Evolutionary conservation across 1,139 yeast species (phyloP), one percentile per base, ranked within the genome.

Genomic region (Suhomyces coccinellae): DNA sequence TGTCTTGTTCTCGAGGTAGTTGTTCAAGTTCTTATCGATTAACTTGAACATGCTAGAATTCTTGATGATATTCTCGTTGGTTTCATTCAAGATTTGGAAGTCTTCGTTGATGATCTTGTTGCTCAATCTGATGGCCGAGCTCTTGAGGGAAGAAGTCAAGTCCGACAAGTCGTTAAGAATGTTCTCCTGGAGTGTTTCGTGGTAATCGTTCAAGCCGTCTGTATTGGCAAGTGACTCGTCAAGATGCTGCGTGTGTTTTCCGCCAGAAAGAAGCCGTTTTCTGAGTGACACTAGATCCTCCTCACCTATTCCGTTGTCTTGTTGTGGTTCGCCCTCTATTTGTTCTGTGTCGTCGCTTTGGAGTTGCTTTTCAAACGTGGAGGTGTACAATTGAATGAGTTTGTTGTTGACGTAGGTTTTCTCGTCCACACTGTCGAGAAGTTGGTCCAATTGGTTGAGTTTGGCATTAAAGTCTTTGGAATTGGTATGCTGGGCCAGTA

Each of bases 111-210:
- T 49, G 15, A 71, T 61, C 47, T 69, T 68, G 26, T 64, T 57
- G 6, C 73, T 65, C 30, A 74, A 62, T 11, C 57, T 56, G 13
- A 66, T 49, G 4, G 77, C 78, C 4, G 74, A 67, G n/a, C 58
- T 52, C 46, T 66, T 71, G 43, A 74, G 62, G 3, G 61, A 61
- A 2, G 66, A 47, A 0, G 77, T 75, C 45, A 74, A 58, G 26
- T 63, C 69, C 0, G 68, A 52, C 45, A 74, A 63, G 47, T 74
- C 79, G 34, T 55, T 57, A 17, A 73, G 56, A 9, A 74, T 62
- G 38, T 72, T 75, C 40, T 68, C 69, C 51, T 74, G 79, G n/a
- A 73, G 52, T 3, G 70, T 65, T 45, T 73, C 78, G 50, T 74
- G 78, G 54, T 71, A 71, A 12, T 65, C 63, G 51, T 71, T 71